Base-by-base conservation (phyloP, 495 filamentous ascomycete genomes). In the Aspergillus bridgeri region DNA sequence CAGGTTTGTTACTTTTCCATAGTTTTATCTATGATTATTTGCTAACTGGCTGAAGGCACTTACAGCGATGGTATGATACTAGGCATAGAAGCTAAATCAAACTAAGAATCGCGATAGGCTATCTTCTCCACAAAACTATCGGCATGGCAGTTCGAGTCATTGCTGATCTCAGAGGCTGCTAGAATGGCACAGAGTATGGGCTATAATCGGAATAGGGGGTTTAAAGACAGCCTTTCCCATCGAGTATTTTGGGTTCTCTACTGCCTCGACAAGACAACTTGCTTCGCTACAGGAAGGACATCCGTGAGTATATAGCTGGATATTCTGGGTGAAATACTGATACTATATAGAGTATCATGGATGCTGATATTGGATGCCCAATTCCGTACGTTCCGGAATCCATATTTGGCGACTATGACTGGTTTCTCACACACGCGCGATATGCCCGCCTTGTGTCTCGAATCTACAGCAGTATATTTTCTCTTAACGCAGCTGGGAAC, bases 181-280 rank as follows among this genome's bases (percentile, higher is more conserved):
- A 55, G 55, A 1, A 55, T 66, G 60, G 58, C 60, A 15, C 63
- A 66, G n/a, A 53, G 42, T 5, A 19, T 63, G 21, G 57, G 63
- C 0, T 52, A 53, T 7, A 55, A 63, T 20, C 54, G 55, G 8
- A 53, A 42, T 2, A 66, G 57, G 23, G 20, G 47, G 2, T 6
- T 42, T 2, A 29, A 47, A 18, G 63, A 60, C 20, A 50, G 17
- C 11, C 33, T 38, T 38, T 38, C 33, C 17, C 27, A 48, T 29
- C 60, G 63, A 5, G 60, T 58, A 0, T 66, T 66, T 48, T 66
- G 60, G 63, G 57, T 60, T 5, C 46, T 66, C 1, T 66, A 66
- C 24, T 66, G 48, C 53, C 54, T 63, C 33, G 63, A 66, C 27
- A 66, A 63, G 29, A 54, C 58, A 1, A 58, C 60, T 20, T 62